Percentiles rank a stretch among this genome's conserved stretches.
phyloP scores from a whole-genome alignment of 2,329 filamentous ascomycete genomes.

The Apiospora aurea region DNA sequence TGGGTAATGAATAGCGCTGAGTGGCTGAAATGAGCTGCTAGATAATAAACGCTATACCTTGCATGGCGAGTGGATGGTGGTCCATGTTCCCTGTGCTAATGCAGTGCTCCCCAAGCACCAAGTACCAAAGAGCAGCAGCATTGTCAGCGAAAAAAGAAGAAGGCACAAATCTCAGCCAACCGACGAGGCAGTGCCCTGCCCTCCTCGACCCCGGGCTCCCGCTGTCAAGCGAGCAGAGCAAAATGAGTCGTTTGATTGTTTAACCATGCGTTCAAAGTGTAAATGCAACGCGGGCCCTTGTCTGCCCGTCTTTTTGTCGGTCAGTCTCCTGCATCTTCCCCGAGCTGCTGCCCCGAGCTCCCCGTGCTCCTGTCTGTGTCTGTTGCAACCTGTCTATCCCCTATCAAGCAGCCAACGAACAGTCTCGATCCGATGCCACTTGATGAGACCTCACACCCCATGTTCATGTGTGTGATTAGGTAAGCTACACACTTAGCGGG shows the following conservation, averaged over 20 bases:
- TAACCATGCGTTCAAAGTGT: background rate
- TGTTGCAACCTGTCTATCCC: background rate
- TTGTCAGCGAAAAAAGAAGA: background rate
- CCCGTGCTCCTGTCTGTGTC: background rate
- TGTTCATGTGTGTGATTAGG: background rate
- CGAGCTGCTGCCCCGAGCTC: background rate
- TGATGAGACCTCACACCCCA: background rate
- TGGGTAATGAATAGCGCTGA: slow-evolving; percentile 14
- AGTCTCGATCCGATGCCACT: background rate
- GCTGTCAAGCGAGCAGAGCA: background rate
- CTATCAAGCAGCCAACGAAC: background rate
- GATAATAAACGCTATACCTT: slow-evolving; percentile 18
- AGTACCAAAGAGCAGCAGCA: background rate
- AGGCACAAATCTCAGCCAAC: background rate
- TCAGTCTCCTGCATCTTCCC: background rate
- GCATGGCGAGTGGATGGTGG: background rate
- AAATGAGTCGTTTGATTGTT: slow-evolving; percentile 21
- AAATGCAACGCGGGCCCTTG: background rate
- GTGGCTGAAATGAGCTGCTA: slow-evolving; percentile 20
- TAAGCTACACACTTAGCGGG: background rate
- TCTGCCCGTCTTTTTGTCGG: background rate
- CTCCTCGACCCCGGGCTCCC: slow-evolving; percentile 5
- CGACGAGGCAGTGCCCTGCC: background rate
- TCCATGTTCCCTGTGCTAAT: slow-evolving; percentile 14
- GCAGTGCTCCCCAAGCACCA: background rate